Evolutionary conservation across 371 early-diverging fungal genomes (phyloP).

Genomic region (Actinomortierella wolfii): DNA sequence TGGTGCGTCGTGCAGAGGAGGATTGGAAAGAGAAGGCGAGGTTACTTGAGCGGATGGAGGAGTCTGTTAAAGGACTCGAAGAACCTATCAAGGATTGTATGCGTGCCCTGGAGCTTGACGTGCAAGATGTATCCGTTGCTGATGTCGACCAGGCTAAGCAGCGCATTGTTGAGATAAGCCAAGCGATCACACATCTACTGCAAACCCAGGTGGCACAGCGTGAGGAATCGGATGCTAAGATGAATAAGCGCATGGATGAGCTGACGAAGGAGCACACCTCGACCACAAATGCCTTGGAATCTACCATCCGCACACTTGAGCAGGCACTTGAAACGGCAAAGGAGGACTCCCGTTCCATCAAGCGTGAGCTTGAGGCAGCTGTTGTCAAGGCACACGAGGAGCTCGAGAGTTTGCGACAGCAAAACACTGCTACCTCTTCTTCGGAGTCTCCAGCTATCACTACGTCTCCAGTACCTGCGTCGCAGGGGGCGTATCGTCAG

Average conservation of each 20-base stretch:
- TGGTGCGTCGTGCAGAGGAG: conserved; percentile 57
- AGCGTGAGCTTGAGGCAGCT: conserved; percentile 11
- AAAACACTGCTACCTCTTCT: background rate
- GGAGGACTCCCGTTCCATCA: conserved; percentile 1
- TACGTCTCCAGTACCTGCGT: conserved; percentile 8
- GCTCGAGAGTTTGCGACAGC: conserved; percentile 23
- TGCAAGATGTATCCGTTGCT: background rate
- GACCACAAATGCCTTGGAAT: conserved; percentile 15
- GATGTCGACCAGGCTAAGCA: conserved; percentile 18
- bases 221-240: background rate
- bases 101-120: conserved; percentile 8
- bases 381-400: conserved; percentile 20
- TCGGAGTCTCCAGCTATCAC: conserved; percentile 14
- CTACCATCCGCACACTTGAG: conserved; percentile 22
- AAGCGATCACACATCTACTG: conserved; percentile 10
- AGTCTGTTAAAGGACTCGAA: conserved; percentile 14
- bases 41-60: conserved; percentile 26
- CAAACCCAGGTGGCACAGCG: conserved; percentile 9
- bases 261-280: conserved; percentile 20
- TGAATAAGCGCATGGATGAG: conserved; percentile 1
- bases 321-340: conserved; percentile 14
- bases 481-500: background rate
- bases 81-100: conserved; percentile 25
- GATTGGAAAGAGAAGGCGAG: conserved; percentile 52
- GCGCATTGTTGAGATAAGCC: conserved; percentile 11